Evolutionary conservation across 805 yeast genomes (phyloP).

Genomic region (Yamadazyma sp.): DNA sequence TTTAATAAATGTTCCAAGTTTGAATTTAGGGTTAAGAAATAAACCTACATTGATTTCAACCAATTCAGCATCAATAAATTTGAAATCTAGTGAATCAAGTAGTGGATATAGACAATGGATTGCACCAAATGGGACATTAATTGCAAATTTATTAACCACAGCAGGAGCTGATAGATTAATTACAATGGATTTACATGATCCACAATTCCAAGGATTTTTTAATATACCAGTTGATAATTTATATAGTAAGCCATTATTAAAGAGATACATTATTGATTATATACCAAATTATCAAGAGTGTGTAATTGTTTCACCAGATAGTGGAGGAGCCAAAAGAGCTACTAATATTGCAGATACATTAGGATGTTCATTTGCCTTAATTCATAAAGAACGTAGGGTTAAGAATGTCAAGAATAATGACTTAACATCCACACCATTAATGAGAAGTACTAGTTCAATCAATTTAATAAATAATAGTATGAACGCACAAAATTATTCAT

Average conservation of each 20-base stretch:
- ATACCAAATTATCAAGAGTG: conserved; percentile 81
- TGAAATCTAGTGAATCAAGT: conserved; percentile 27
- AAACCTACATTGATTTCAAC: conserved; percentile 27
- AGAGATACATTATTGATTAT: conserved; percentile 73
- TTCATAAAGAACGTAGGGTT: conserved; percentile 86
- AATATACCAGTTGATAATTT: conserved; percentile 95
- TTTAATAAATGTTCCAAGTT: conserved; percentile 12
- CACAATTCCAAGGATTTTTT: conserved; percentile 97
- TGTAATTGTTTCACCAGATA: conserved; percentile 95
- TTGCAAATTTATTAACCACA: conserved; percentile 81
- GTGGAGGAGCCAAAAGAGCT: conserved; percentile 98
- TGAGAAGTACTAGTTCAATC: conserved; percentile 15
- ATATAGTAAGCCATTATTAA: conserved; percentile 82
- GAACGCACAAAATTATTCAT: too few species aligned
- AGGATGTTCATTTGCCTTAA: conserved; percentile 86
- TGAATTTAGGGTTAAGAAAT: conserved; percentile 4
- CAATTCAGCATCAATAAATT: conserved; percentile 30
- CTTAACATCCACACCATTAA: conserved; percentile 9
- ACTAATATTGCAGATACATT: conserved; percentile 89
- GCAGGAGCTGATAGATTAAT: conserved; percentile 97
- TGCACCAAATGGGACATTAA: conserved; percentile 89
- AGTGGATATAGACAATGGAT: conserved; percentile 91
- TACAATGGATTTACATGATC: conserved; percentile 97
- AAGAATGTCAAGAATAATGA: conserved; percentile 27
- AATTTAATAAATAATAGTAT: conserved; percentile 19